Conservation (phyloP, 768 basidiomycete genomes). For the Tricholoma saponaceum region DNA sequence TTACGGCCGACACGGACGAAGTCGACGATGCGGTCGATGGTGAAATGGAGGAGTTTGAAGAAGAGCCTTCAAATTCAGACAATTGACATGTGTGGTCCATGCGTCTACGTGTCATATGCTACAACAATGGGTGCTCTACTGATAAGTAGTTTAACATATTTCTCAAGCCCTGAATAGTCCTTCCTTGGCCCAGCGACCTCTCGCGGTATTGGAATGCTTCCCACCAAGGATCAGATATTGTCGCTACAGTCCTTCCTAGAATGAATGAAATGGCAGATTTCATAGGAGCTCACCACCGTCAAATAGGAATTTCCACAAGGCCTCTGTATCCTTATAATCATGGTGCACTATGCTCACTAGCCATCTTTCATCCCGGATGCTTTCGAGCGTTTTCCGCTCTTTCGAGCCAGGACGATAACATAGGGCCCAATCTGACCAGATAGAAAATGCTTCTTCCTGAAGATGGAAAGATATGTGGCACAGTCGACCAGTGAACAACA, state of each 20-base stretch:
- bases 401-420: slow-evolving; percentile 75
- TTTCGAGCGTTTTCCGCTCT: slow-evolving; percentile 70
- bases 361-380: slow-evolving; percentile 74
- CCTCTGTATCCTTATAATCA: slow-evolving; percentile 76
- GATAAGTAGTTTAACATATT: background rate
- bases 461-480: slow-evolving; percentile 1
- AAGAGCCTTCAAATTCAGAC: slow-evolving; percentile 34
- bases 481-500: background rate
- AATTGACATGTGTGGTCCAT: slow-evolving; percentile 1
- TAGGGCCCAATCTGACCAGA: slow-evolving; percentile 93
- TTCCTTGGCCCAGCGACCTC: background rate
- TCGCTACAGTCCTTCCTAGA: background rate
- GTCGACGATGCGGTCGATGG: slow-evolving; percentile 39
- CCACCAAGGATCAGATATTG: background rate
- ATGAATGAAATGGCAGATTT: background rate
- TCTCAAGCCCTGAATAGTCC: background rate
- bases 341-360: slow-evolving; percentile 91
- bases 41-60: slow-evolving; percentile 51
- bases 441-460: slow-evolving; percentile 94
- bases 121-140: background rate
- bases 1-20: slow-evolving; percentile 41
- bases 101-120: background rate
- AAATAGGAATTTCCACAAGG: slow-evolving; percentile 83
- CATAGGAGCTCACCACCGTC: slow-evolving; percentile 22
- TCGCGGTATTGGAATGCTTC: background rate